Evolutionary conservation across 768 basidiomycete genomes (phyloP), one percentile per base, ranked within the genome.

Genomic region (Mycena kentingensis): DNA sequence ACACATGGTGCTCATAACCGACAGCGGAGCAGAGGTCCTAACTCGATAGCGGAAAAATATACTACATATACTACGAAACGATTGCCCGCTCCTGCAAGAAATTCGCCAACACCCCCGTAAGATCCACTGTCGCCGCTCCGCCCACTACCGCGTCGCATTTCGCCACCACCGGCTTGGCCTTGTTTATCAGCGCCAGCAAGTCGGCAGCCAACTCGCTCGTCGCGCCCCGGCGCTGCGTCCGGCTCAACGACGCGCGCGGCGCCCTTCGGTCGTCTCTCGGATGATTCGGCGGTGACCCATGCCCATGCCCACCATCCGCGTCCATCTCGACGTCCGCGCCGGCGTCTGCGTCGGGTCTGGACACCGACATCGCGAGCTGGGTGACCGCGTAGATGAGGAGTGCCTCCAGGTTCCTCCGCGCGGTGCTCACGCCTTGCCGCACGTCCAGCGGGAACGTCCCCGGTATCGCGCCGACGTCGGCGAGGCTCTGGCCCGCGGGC

Each of bases 1-100:
- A 65, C 92, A 95, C 66, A 94, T 86, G 81, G 73, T 97, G 6
- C 73, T 94, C 25, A 89, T 96, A 48, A 94, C 91, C 1, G 77
- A 91, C 28, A 70, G 65, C 5, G 90, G 90, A 0, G 83, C 74
- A n/a, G 90, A 94, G 3, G 81, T 95, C 5, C 73, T 96, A 27
- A 96, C 93, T 24, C 58, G 55, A 46, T 76, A 55, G 39, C 19
- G 15, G 37, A 28, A 25, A 27, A 22, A 36, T 34, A 42, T 47
- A 58, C 44, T 29, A 54, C 51, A 41, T 29, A 49, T 54, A 58
- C 63, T 67, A 78, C 43, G 73, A 65, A 26, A 69, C 63, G 46
- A 74, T 68, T 27, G 88, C 75, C 54, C 82, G 77, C 56, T 87
- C 86, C 44, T 82, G 78, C 58, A 90, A 71, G 63, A 90, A 90